Evolutionary conservation across 306 rosid species (phyloP), one percentile per base, ranked within the genome.

Genomic region (Vigna nakashimae): DNA sequence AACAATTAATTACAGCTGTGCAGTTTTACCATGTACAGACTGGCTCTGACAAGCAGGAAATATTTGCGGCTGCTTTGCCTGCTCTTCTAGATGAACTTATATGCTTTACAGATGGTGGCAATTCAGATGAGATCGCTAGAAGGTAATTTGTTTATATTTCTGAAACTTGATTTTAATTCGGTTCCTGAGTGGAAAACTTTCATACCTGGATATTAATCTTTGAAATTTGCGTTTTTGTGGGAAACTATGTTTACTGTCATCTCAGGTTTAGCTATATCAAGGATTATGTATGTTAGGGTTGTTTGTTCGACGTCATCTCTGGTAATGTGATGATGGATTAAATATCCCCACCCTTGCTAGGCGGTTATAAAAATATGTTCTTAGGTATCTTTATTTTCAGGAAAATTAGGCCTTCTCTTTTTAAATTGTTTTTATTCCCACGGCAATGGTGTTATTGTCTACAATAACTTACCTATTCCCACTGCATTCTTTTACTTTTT

Each of bases 11-110:
- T 32, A 84, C 88, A 63, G 93, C 95, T 63, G 86, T 92, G 87
- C 90, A 88, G 87, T 95, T 92, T 91, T 95, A 95, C 86, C 90
- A 83, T 62, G 77, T 77, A 36, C 93, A 88, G 46, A 89, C 86
- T 32, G 89, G 92, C 82, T 91, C 86, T 62, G 84, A 88, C 86
- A 85, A 89, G 88, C 89, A 87, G 90, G 97, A 92, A 84, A 82
- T 95, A 64, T 95, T 84, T 56, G 85, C 88, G 3, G 98, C 93
- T 77, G 98, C 98, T 82, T 88, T 95, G 76, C 97, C 97, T 8
- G 87, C 87, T 58, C 97, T 95, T 79, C 72, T 95, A 50, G 91
- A 95, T 64, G 98, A 91, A 88, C 96, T 95, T 79, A 79, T 95
- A 59, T 95, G 98, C 84, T 95, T 95, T 87, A 74, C 90, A 7